These are phyloP conservation scores for Ceratobasidium sp. DNA, from an alignment of 1,284 basidiomycete species.

Conservation along the genomic window DNA sequence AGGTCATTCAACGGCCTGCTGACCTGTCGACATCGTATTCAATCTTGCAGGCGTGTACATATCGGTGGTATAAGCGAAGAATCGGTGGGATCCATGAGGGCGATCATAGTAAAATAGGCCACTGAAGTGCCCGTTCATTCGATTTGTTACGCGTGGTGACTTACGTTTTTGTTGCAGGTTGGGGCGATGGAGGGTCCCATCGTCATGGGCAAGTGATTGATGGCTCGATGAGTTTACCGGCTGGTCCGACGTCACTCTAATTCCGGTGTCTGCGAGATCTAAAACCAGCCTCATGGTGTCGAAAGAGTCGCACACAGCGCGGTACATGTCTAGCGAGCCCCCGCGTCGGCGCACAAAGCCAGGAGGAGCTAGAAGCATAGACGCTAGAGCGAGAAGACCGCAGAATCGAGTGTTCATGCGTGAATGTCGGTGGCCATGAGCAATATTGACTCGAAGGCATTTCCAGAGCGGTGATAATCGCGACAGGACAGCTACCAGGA, in stretches of 20 bases:
- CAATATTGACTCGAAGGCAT: slow-evolving; percentile 26
- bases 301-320: background rate
- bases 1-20: slow-evolving; percentile 31
- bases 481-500: slow-evolving; percentile 24
- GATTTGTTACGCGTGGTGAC: background rate
- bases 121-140: background rate
- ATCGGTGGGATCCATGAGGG: background rate
- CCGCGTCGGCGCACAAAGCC: background rate
- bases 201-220: slow-evolving; percentile 12
- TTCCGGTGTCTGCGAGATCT: background rate
- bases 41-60: slow-evolving; percentile 1
- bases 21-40: background rate
- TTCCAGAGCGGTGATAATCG: slow-evolving; percentile 24
- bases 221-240: background rate
- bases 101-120: background rate
- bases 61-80: slow-evolving; percentile 21
- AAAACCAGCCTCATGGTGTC: background rate
- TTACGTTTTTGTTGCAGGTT: slow-evolving; percentile 8
- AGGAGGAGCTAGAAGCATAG: slow-evolving; percentile 35
- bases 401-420: slow-evolving; percentile 16
- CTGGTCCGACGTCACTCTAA: slow-evolving; percentile 3
- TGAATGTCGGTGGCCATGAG: slow-evolving; percentile 23
- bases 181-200: background rate
- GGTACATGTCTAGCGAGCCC: background rate
- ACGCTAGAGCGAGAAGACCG: background rate